Evolutionary conservation across 1,139 yeast species (phyloP).

Genomic region (Groenewaldozyma sp.): DNA sequence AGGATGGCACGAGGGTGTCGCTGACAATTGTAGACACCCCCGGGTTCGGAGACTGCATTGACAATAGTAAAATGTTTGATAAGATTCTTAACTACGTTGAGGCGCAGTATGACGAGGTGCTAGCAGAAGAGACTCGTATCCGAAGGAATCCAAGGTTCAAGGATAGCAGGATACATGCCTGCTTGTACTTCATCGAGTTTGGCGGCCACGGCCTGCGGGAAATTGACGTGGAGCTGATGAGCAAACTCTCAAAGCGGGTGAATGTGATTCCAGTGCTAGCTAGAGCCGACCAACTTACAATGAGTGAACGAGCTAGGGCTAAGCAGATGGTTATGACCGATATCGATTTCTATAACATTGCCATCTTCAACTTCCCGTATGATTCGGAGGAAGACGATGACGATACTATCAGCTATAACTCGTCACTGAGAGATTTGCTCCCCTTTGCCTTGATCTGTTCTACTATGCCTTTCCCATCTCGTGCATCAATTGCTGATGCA

Average conservation of each 20-base stretch:
- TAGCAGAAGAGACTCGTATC: conserved; percentile 85
- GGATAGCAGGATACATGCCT: conserved; percentile 62
- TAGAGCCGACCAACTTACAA: conserved; percentile 77
- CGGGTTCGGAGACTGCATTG: conserved; percentile 68
- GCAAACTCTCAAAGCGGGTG: conserved; percentile 63
- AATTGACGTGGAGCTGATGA: conserved; percentile 67
- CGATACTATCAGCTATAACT: conserved; percentile 75
- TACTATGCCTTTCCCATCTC: conserved; percentile 35
- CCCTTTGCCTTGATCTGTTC: conserved; percentile 87
- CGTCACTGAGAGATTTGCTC: conserved; percentile 56
- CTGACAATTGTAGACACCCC: conserved; percentile 68
- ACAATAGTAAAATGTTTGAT: conserved; percentile 56
- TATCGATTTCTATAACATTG: conserved; percentile 66
- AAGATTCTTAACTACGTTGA: conserved; percentile 69
- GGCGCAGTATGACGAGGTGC: conserved; percentile 82
- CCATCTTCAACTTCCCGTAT: conserved; percentile 71
- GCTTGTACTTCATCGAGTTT: conserved; percentile 59
- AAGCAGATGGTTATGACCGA: conserved; percentile 62
- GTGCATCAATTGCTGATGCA: not conserved
- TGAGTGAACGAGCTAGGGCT: conserved; percentile 57
- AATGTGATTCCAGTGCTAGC: conserved; percentile 81
- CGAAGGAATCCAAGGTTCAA: conserved; percentile 72
- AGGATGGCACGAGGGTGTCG: conserved; percentile 25
- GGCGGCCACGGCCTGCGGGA: conserved; percentile 69
- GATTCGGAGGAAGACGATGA: conserved; percentile 53